Percentiles rank a stretch among this genome's conserved stretches.
Evolutionary conservation across 2,329 filamentous ascomycete genomes (phyloP).

Genomic region (Sarocladium kiliense): DNA sequence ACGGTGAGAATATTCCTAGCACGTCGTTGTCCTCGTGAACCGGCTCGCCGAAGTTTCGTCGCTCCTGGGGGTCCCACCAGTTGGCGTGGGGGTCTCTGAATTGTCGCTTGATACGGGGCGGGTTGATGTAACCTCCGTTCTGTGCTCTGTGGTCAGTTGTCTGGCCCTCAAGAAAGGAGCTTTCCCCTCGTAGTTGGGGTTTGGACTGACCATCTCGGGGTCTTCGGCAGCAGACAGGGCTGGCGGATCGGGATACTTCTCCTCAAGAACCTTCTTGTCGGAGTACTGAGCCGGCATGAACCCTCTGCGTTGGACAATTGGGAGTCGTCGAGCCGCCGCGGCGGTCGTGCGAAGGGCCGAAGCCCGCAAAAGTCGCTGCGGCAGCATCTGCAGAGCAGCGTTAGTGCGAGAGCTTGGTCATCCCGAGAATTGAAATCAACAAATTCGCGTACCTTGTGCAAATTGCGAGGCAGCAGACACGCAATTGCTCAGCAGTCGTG

Average conservation of each 20-base stretch:
- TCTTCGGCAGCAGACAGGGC: conserved; percentile 54
- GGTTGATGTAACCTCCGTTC: conserved; percentile 84
- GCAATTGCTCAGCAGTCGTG: conserved; percentile 26
- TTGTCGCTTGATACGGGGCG: conserved; percentile 75
- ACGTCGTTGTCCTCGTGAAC: conserved; percentile 96
- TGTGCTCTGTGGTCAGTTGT: conserved; percentile 32
- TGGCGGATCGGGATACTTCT: conserved; percentile 46
- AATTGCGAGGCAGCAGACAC: conserved; percentile 24
- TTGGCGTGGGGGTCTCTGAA: conserved; percentile 88
- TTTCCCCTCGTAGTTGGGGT: neutral
- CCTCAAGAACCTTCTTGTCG: conserved; percentile 40
- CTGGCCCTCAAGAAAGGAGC: neutral
- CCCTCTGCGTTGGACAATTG: conserved; percentile 51
- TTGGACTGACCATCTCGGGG: conserved; percentile 55
- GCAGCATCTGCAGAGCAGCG: conserved; percentile 48
- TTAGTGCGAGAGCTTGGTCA: neutral
- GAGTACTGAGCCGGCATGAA: conserved; percentile 48
- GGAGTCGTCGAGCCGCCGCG: conserved; percentile 42
- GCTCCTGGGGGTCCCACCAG: conserved; percentile 98
- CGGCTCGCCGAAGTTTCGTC: conserved; percentile 93
- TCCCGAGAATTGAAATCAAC: neutral
- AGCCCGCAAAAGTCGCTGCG: conserved; percentile 51
- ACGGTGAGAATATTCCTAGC: conserved; percentile 80
- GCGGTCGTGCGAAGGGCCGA: conserved; percentile 38
- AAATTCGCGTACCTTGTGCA: conserved; percentile 24